Percentiles rank a stretch among this genome's conserved stretches.
phyloP scores from a whole-genome alignment of 768 basidiomycete species.

The Lanmaoa rubissima region DNA sequence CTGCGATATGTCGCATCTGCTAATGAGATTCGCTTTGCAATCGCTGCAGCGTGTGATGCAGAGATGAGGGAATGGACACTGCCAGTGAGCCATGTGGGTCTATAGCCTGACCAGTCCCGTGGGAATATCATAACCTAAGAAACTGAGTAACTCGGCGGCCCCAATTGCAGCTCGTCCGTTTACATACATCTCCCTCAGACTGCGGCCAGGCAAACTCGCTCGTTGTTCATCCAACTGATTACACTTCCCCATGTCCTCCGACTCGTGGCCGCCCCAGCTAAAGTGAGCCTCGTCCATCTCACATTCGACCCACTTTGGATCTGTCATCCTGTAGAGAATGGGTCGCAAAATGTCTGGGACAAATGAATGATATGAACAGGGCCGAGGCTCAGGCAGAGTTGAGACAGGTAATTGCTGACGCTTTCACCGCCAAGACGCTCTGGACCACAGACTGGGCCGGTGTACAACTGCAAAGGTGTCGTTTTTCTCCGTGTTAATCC shows the following conservation, averaged over 20 bases:
- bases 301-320: constrained; percentile 7
- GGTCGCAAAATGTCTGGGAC: constrained; percentile 90
- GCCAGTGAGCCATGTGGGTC: neutral
- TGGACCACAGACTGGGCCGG: constrained; percentile 95
- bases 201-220: neutral
- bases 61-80: no score
- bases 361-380: constrained; percentile 88
- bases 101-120: constrained; percentile 5
- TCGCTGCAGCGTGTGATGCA: neutral
- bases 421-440: constrained; percentile 79
- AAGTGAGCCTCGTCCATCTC: constrained; percentile 47
- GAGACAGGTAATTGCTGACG: constrained; percentile 94
- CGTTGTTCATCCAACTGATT: constrained; percentile 1
- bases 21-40: constrained; percentile 22
- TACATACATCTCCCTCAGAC: constrained; percentile 8
- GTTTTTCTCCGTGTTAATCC: neutral
- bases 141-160: neutral
- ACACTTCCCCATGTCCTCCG: constrained; percentile 56
- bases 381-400: constrained; percentile 89
- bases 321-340: constrained; percentile 64
- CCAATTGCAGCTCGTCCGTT: neutral
- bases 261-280: constrained; percentile 78
- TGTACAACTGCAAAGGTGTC: constrained; percentile 82
- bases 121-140: constrained; percentile 13
- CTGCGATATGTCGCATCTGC: constrained; percentile 12